Percentiles rank a stretch among this genome's conserved stretches.
Conservation (phyloP, 768 basidiomycete species). For the Mycena maculata region DNA sequence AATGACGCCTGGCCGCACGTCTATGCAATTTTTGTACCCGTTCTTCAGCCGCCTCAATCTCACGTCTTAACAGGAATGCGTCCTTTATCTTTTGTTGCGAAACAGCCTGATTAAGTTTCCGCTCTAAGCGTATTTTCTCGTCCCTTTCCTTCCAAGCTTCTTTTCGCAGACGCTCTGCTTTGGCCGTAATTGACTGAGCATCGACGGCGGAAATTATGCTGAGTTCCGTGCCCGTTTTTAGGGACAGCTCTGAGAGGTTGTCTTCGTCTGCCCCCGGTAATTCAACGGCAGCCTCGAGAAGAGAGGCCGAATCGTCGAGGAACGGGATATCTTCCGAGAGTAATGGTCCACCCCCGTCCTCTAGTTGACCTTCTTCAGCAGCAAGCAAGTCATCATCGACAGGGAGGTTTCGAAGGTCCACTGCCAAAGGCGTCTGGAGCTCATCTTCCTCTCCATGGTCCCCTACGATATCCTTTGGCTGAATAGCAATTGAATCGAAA, state of each 20-base stretch:
- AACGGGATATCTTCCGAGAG: background rate
- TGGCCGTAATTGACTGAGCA: constrained; percentile 18
- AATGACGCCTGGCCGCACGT: constrained; percentile 59
- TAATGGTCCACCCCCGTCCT: background rate
- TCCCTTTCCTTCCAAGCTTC: constrained; percentile 55
- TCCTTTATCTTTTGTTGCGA: constrained; percentile 49
- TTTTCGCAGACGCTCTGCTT: constrained; percentile 52
- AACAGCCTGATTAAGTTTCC: constrained; percentile 44
- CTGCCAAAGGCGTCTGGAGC: constrained; percentile 29
- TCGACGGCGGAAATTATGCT: constrained; percentile 27
- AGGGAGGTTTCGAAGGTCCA: constrained; percentile 20
- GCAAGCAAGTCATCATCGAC: background rate
- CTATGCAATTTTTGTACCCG: constrained; percentile 53
- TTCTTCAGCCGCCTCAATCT: constrained; percentile 50
- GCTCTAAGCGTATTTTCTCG: constrained; percentile 41
- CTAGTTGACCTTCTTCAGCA: constrained; percentile 1
- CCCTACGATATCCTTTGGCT: background rate
- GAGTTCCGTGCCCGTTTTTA: constrained; percentile 17
- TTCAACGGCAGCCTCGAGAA: background rate
- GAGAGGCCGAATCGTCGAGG: background rate
- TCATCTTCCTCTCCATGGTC: constrained; percentile 18
- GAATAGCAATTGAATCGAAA: background rate
- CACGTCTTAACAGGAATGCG: constrained; percentile 51
- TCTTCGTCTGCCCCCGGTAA: background rate
- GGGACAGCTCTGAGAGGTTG: constrained; percentile 15